phyloP scores from a whole-genome alignment of 2,329 filamentous ascomycete species.

The Aureobasidium musti region DNA sequence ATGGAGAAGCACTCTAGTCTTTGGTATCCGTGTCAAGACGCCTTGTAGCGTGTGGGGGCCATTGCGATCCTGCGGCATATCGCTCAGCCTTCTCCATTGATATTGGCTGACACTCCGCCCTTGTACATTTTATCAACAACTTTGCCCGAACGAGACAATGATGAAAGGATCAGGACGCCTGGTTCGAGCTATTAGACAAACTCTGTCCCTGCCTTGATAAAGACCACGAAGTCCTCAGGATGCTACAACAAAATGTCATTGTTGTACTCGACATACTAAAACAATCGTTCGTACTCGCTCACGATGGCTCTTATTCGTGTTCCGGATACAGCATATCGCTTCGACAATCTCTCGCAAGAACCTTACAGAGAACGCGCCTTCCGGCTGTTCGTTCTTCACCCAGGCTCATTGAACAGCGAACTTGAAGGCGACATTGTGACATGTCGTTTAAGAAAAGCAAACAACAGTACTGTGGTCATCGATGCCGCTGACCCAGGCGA shows the following conservation, averaged over 20 bases:
- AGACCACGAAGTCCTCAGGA: neutral
- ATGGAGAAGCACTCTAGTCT: neutral
- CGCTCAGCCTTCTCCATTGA: constrained; percentile 3
- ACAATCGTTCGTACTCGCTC: neutral
- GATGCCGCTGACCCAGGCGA: neutral
- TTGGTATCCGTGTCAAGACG: neutral
- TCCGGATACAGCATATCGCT: neutral
- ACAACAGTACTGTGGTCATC: constrained; percentile 1
- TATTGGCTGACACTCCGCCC: neutral
- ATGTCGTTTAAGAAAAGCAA: neutral
- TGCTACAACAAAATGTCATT: neutral
- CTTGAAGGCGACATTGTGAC: constrained; percentile 14
- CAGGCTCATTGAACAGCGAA: neutral
- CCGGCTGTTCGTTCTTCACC: constrained; percentile 9
- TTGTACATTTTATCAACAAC: neutral
- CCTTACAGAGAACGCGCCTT: constrained; percentile 13
- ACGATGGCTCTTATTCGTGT: neutral
- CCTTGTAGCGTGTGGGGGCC: neutral
- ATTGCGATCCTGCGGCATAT: neutral
- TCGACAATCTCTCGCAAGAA: constrained; percentile 13
- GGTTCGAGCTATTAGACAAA: neutral
- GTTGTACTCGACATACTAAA: too few species aligned
- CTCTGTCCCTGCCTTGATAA: neutral
- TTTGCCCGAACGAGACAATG: neutral
- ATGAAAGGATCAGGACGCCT: constrained; percentile 2